Evolutionary conservation across 106 monocot genomes (phyloP).

Genomic region (Triglochin maritima): DNA sequence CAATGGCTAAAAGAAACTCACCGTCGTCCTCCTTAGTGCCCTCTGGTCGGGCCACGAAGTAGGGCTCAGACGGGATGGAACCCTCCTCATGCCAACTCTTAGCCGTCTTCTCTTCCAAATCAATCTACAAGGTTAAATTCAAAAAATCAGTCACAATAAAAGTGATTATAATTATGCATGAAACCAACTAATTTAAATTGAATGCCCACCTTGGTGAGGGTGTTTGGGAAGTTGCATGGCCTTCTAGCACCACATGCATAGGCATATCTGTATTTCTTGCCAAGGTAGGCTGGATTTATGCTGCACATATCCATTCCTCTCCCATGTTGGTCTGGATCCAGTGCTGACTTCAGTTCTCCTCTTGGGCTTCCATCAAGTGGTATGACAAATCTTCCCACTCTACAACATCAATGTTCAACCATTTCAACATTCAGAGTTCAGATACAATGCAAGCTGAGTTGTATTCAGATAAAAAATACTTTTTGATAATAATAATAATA

Average conservation of each 20-base stretch:
- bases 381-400: conserved; percentile 82
- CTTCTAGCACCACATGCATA: conserved; percentile 82
- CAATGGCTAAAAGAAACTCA: conserved; percentile 5
- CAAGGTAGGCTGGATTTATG: conserved; percentile 62
- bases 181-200: background rate
- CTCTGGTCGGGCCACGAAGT: conserved; percentile 79
- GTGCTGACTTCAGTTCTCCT: conserved; percentile 54
- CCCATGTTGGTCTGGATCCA: conserved; percentile 81
- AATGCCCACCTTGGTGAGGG: conserved; percentile 60
- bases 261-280: conserved; percentile 69
- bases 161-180: no score
- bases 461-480: no score
- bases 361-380: conserved; percentile 63
- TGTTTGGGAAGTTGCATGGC: conserved; percentile 97
- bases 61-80: conserved; percentile 84
- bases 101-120: conserved; percentile 61
- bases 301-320: conserved; percentile 90
- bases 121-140: conserved; percentile 31
- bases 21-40: conserved; percentile 81
- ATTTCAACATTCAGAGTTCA: no score
- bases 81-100: conserved; percentile 88
- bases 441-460: no score
- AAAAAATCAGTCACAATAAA: background rate
- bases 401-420: conserved; percentile 2
- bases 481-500: no score